Conservation (phyloP, 352 stramenopile species). For the Hyaloperonospora brassicae region DNA sequence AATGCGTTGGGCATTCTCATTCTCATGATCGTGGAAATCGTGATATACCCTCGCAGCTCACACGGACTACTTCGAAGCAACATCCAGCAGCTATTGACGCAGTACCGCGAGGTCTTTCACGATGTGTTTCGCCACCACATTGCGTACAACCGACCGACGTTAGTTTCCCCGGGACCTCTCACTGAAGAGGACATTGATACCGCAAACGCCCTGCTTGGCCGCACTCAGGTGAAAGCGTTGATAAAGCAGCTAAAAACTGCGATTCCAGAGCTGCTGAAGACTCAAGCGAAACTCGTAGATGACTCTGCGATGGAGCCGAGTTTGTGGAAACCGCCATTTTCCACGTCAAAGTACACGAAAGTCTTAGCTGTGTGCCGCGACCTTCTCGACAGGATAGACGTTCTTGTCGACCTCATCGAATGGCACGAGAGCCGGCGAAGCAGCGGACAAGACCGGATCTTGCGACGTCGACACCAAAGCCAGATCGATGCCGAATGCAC, state of each 20-base stretch:
- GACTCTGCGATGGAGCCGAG: slow-evolving; percentile 44
- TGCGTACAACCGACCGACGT: slow-evolving; percentile 20
- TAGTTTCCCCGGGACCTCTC: slow-evolving; percentile 2
- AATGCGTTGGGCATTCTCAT: slow-evolving; percentile 67
- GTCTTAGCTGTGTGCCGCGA: slow-evolving; percentile 41
- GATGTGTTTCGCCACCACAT: slow-evolving; percentile 58
- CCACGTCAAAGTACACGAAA: slow-evolving; percentile 41
- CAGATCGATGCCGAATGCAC: slow-evolving; percentile 30
- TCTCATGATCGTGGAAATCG: slow-evolving; percentile 55
- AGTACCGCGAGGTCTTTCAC: slow-evolving; percentile 38
- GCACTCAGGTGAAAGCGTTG: slow-evolving; percentile 29
- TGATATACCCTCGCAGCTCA: slow-evolving; percentile 46
- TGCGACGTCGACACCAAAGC: slow-evolving; percentile 24
- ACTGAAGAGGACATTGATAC: slow-evolving; percentile 25
- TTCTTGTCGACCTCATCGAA: slow-evolving; percentile 55
- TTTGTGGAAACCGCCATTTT: slow-evolving; percentile 55
- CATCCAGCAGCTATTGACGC: slow-evolving; percentile 40
- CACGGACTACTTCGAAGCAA: slow-evolving; percentile 50
- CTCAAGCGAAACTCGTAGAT: slow-evolving; percentile 41
- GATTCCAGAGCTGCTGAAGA: slow-evolving; percentile 33
- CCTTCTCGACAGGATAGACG: slow-evolving; percentile 43
- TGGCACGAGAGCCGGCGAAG: slow-evolving; percentile 46
- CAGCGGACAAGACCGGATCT: slow-evolving; percentile 21
- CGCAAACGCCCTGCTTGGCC: slow-evolving; percentile 26
- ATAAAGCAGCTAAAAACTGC: slow-evolving; percentile 32